Evolutionary conservation across 2,329 filamentous ascomycete genomes (phyloP), one percentile per base, ranked within the genome.

Genomic region (Colletotrichum liriopes): DNA sequence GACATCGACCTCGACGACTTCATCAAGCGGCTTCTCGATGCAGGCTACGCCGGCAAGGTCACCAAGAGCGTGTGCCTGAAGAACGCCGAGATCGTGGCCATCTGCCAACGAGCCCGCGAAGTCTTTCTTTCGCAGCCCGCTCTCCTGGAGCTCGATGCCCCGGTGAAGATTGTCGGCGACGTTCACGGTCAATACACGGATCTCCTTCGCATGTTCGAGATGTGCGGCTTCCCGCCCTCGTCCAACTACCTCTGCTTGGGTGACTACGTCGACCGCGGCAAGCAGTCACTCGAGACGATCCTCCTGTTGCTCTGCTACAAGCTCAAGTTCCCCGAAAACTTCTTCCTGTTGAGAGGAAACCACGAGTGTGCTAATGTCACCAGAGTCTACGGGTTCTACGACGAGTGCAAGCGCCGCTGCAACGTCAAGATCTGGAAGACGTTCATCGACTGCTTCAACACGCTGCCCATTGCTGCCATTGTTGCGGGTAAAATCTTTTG

Each of bases 391-490:
- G 96, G 96, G 2, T 98, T 98, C 83, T 98, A 98, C 84, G 96
- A 98, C 79, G 96, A 98, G 81, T 98, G 96, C 88, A 98, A 98
- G 85, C 90, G 96, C 75, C 90, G 96, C 73, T 98, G 94, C 86
- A 98, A 98, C 80, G 94, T 98, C 81, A 98, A 98, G 86, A 91
- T 97, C 67, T 98, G 96, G 96, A 98, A 98, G 86, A 97, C 94
- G 0, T 98, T 98, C 80, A 92, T 98, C 64, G 96, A 98, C 81
- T 96, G 94, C 35, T 98, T 98, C 87, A 98, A 98, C 82, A 95
- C 93, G 52, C 88, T 98, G 55, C 96, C 96, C 0, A 98, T 98
- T 78, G 96, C 96, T 54, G 91, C 96, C n/a, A 98, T 98, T 78
- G 95, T 98, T 47, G 96, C 95, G 2, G 94, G 94, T 76, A 98